Conservation (phyloP, 2,329 filamentous ascomycete genomes). For the Sclerotinia trifoliorum region DNA sequence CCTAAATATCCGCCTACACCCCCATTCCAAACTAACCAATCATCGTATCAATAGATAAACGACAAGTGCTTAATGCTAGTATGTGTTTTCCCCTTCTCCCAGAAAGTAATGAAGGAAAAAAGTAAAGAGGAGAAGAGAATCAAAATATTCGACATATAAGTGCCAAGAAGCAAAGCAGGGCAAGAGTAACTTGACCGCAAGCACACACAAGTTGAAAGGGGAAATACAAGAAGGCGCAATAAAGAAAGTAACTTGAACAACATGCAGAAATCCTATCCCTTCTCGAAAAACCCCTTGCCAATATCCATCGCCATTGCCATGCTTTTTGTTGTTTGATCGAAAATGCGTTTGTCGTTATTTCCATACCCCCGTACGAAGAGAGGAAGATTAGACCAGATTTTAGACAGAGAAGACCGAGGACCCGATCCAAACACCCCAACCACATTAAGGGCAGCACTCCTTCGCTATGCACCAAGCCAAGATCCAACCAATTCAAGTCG, state of each 20-base stretch:
- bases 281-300: slow-evolving; percentile 17
- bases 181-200: slow-evolving; percentile 12
- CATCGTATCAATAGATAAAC: slow-evolving; percentile 12
- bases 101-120: slow-evolving; percentile 11
- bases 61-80: slow-evolving; percentile 19
- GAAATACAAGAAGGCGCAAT: slow-evolving; percentile 15
- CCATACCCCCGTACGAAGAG: slow-evolving; percentile 17
- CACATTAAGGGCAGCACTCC: slow-evolving; percentile 28
- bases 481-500: slow-evolving; percentile 22
- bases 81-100: slow-evolving; percentile 16
- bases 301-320: slow-evolving; percentile 24
- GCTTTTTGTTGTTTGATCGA: slow-evolving; percentile 24
- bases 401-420: slow-evolving; percentile 24
- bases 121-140: slow-evolving; percentile 17
- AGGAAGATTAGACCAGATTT: slow-evolving; percentile 20
- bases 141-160: slow-evolving; percentile 18
- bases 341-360: slow-evolving; percentile 18
- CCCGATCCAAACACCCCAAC: slow-evolving; percentile 28
- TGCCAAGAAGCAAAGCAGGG: slow-evolving; percentile 13
- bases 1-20: slow-evolving; percentile 18
- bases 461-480: slow-evolving; percentile 37
- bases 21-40: slow-evolving; percentile 22
- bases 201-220: slow-evolving; percentile 16
- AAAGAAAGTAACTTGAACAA: slow-evolving; percentile 14
- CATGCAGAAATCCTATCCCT: slow-evolving; percentile 21